These are phyloP conservation scores for Pulveroboletus frians DNA, from an alignment of 768 basidiomycete genomes.

Conservation along the genomic window DNA sequence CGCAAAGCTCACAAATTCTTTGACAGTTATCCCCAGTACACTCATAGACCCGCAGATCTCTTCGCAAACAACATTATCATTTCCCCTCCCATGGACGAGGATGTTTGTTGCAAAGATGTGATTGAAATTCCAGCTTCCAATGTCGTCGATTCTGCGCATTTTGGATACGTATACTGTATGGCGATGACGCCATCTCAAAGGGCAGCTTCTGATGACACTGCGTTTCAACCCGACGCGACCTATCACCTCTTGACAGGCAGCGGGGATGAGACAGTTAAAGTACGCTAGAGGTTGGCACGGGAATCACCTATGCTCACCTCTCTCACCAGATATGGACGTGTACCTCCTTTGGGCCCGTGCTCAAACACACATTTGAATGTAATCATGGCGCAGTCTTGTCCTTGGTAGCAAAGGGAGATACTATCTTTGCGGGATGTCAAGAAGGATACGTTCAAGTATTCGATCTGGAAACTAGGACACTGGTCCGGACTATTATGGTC, in stretches of 20 bases:
- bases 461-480: slow-evolving; percentile 84
- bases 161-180: slow-evolving; percentile 91
- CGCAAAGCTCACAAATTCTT: slow-evolving; percentile 84
- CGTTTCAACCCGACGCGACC: slow-evolving; percentile 19
- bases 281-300: slow-evolving; percentile 24
- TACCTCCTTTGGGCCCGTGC: slow-evolving; percentile 37
- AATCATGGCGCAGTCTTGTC: slow-evolving; percentile 79
- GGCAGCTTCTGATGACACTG: slow-evolving; percentile 33
- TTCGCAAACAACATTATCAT: slow-evolving; percentile 51
- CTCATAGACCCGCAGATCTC: slow-evolving; percentile 63
- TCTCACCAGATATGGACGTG: slow-evolving; percentile 62
- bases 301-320: background rate
- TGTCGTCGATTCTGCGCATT: slow-evolving; percentile 86
- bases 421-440: slow-evolving; percentile 90
- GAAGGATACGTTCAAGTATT: slow-evolving; percentile 89
- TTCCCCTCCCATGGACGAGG: slow-evolving; percentile 32
- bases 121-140: slow-evolving; percentile 61
- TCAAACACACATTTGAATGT: slow-evolving; percentile 66
- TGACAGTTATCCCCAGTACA: slow-evolving; percentile 77
- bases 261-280: slow-evolving; percentile 89
- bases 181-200: slow-evolving; percentile 39
- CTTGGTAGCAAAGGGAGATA: slow-evolving; percentile 66
- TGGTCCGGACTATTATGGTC: slow-evolving; percentile 81
- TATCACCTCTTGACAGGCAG: slow-evolving; percentile 74
- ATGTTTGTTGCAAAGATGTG: slow-evolving; percentile 14